Evolutionary conservation across 2,329 filamentous ascomycete species (phyloP), one percentile per base, ranked within the genome.

Genomic region (Sarocladium brachiariae): DNA sequence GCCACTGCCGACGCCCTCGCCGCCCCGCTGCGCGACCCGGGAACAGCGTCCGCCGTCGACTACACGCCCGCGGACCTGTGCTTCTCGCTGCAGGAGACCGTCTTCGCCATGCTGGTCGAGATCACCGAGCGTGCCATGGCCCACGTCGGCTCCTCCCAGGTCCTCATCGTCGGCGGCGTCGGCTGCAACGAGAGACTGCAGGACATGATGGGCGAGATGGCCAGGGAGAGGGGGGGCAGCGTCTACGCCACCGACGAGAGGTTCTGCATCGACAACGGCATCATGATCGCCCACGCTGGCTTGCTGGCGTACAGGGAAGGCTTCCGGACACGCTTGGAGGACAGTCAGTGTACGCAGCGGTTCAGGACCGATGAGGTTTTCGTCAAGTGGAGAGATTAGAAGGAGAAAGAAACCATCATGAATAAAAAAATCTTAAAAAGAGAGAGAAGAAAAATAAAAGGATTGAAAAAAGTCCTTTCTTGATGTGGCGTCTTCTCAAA

Each of bases 81-180:
- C 68, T 97, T 96, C 68, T 90, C 86, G 4, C 75, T 99, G 51
- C 93, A 99, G 67, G 93, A 99, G 70, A 97, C 92, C 0, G 83
- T 97, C 10, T 99, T 82, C 64, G 89, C 92, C 3, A 99, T 99
- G 93, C 73, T 99, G 38, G 93, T 99, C 2, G 93, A 99, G 73
- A 99, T 96, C 59, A 99, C 93, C 0, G 93, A 99, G 71, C 83
- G 93, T 37, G 93, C 93, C 25, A 99, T 99, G 93, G 93, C 93
- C 10, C 93, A 99, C 65, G 93, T 97, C 10, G 92, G 91, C 13
- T 89, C 86, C 50, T 81, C 75, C 48, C 89, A 97, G 72, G 93
- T 99, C 6, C 74, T 99, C 41, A 90, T 99, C 51, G 93, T 99
- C 2, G 93, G 93, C 34, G 93, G 93, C 19, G 93, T 99, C 1